Conservation (phyloP, 2,329 filamentous ascomycete genomes). For the Dactylonectria macrodidyma region DNA sequence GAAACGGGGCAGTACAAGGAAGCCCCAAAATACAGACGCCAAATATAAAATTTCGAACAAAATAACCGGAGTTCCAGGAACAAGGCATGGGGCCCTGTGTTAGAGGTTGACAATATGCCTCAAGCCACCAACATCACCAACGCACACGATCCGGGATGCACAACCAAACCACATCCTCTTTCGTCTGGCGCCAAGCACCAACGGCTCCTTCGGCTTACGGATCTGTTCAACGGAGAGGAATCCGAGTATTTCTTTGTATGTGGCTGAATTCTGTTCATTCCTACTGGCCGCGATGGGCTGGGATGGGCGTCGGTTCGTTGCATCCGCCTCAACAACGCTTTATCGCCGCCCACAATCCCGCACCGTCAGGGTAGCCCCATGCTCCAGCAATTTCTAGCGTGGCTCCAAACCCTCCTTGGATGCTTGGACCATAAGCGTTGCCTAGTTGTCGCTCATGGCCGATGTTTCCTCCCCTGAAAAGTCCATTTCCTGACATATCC, state of each 20-base stretch:
- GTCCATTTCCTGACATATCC: not conserved
- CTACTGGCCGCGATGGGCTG: not conserved
- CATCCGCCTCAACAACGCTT: not conserved
- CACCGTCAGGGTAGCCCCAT: not conserved
- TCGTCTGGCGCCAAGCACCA: slow-evolving; percentile 5
- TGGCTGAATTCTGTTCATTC: not conserved
- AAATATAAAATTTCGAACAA: not conserved
- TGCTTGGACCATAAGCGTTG: not conserved
- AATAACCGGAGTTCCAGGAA: not conserved
- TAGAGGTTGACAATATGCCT: slow-evolving; percentile 1
- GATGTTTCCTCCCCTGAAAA: not conserved
- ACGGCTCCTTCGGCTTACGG: not conserved
- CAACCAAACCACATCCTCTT: not conserved
- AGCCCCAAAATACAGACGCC: too few relatives aligned
- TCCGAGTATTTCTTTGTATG: slow-evolving; percentile 5
- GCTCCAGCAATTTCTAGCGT: not conserved
- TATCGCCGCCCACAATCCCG: not conserved
- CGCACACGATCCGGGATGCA: not conserved
- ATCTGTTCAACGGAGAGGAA: slow-evolving; percentile 15
- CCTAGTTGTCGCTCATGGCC: not conserved
- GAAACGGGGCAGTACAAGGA: too few relatives aligned
- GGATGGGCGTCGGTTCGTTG: not conserved
- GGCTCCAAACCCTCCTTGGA: not conserved
- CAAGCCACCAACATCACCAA: slow-evolving; percentile 20
- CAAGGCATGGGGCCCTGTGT: not conserved